A percentile compares a stretch with the other conserved stretches of the same genome.
phyloP scores from a whole-genome alignment of 2,329 filamentous ascomycete species.

The Biscogniauxia sp. region DNA sequence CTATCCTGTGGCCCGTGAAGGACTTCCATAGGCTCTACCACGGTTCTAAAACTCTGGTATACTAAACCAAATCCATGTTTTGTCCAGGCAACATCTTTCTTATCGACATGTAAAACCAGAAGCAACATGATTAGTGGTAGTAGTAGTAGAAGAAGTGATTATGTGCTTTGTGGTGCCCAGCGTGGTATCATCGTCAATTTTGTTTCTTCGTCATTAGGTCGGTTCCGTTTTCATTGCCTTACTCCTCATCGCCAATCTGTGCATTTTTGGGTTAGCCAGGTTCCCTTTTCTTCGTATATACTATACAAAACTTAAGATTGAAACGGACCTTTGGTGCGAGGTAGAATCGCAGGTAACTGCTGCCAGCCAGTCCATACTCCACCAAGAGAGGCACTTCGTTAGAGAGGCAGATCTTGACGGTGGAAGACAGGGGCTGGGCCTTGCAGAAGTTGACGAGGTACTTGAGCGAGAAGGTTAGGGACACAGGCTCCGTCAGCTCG shows the following conservation, averaged over 20 bases:
- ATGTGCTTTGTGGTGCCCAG: conserved; percentile 9
- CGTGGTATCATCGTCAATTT: conserved; percentile 20
- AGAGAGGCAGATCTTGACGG: conserved; percentile 90
- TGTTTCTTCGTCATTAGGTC: conserved; percentile 12
- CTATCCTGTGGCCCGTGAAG: conserved; percentile 3
- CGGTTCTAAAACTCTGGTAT: conserved; percentile 4
- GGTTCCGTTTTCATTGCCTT: conserved; percentile 21
- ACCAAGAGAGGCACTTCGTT: conserved; percentile 95
- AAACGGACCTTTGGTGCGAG: conserved; percentile 87
- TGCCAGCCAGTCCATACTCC: conserved; percentile 79
- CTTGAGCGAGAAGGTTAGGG: conserved; percentile 96
- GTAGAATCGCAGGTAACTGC: conserved; percentile 94
- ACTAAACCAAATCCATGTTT: conserved; percentile 5
- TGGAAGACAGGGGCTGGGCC: conserved; percentile 76
- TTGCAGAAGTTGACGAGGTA: conserved; percentile 99
- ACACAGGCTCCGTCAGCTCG: conserved; percentile 85
- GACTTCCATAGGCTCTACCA: conserved; percentile 4
- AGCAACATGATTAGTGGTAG: conserved; percentile 5
- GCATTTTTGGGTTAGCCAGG: conserved; percentile 1
- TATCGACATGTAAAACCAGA: conserved; percentile 14
- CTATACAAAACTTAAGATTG: not conserved
- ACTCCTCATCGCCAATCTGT: conserved; percentile 70
- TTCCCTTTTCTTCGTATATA: too few relatives aligned
- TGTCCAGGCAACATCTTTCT: conserved; percentile 2
- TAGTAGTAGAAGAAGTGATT: not conserved